These are phyloP conservation scores for Tillandsia leiboldiana DNA, from an alignment of 176 grass and related monocot species.

Conservation along the genomic window DNA sequence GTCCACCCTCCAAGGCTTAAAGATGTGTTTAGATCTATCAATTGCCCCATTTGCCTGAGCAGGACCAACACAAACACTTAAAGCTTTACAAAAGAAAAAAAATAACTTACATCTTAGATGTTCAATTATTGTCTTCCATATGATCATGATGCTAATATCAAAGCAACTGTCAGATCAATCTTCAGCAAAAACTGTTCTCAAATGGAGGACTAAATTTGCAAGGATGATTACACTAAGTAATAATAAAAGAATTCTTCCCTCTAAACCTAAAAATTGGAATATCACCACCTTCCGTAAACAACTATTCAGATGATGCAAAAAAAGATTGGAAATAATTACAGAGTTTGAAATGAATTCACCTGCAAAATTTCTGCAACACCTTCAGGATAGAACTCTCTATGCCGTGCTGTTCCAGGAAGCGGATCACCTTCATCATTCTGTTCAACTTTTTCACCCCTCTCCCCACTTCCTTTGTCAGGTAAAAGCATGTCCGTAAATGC, in stretches of 20 bases:
- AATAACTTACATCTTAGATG: background rate
- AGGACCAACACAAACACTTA: background rate
- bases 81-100: background rate
- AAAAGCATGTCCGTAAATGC: constrained; percentile 98
- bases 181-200: background rate
- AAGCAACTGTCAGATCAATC: background rate
- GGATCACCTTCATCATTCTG: constrained; percentile 88
- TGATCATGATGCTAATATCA: background rate
- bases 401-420: constrained; percentile 81
- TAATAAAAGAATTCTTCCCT: background rate
- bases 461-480: constrained; percentile 85
- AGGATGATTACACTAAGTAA: background rate
- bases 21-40: background rate
- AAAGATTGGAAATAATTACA: background rate
- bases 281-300: too few relatives aligned
- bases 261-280: background rate
- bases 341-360: constrained; percentile 32
- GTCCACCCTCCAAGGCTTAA: too few relatives aligned
- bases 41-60: background rate
- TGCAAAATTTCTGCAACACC: constrained; percentile 74
- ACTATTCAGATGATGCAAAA: background rate
- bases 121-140: background rate
- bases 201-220: background rate
- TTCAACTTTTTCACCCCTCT: constrained; percentile 62
- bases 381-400: constrained; percentile 99